These are phyloP conservation scores for Sporothrix globosa DNA, from an alignment of 2,329 filamentous ascomycete species.

Conservation along the genomic window DNA sequence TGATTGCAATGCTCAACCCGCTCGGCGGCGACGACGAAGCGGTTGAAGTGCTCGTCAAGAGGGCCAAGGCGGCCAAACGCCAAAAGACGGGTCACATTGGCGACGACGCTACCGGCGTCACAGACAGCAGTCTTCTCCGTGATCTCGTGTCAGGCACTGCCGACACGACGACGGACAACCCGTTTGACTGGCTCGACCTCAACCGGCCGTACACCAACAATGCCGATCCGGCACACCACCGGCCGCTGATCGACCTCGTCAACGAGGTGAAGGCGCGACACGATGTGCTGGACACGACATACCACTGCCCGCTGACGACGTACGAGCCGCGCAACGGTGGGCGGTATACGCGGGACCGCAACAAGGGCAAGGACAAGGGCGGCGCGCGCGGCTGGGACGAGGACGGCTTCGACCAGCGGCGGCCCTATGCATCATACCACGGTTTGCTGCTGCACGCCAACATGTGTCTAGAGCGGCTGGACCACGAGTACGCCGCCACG, in stretches of 20 bases:
- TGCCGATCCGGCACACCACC: constrained; percentile 50
- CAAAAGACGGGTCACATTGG: not conserved
- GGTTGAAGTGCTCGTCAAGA: constrained; percentile 25
- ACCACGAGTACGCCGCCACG: constrained; percentile 60
- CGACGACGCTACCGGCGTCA: not conserved
- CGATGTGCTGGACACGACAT: constrained; percentile 48
- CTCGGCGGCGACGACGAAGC: constrained; percentile 29
- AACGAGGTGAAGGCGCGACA: constrained; percentile 52
- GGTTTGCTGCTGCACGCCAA: constrained; percentile 61
- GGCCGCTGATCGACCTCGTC: constrained; percentile 51
- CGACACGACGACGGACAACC: constrained; percentile 43
- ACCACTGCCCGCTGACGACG: constrained; percentile 52
- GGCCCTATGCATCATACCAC: constrained; percentile 53
- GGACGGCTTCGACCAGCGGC: not conserved
- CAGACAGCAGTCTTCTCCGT: constrained; percentile 5
- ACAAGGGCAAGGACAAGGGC: not conserved
- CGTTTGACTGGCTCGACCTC: constrained; percentile 63
- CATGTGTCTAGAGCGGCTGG: constrained; percentile 61
- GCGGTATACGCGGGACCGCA: constrained; percentile 35
- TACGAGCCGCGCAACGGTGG: constrained; percentile 38
- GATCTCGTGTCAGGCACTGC: not conserved
- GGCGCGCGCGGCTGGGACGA: not conserved
- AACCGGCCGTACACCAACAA: constrained; percentile 53
- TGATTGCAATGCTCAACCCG: constrained; percentile 55
- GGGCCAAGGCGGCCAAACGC: not conserved